Evolutionary conservation across 208 protist genomes (phyloP), one percentile per base, ranked within the genome.

Genomic region (Leishmania amazonensis): DNA sequence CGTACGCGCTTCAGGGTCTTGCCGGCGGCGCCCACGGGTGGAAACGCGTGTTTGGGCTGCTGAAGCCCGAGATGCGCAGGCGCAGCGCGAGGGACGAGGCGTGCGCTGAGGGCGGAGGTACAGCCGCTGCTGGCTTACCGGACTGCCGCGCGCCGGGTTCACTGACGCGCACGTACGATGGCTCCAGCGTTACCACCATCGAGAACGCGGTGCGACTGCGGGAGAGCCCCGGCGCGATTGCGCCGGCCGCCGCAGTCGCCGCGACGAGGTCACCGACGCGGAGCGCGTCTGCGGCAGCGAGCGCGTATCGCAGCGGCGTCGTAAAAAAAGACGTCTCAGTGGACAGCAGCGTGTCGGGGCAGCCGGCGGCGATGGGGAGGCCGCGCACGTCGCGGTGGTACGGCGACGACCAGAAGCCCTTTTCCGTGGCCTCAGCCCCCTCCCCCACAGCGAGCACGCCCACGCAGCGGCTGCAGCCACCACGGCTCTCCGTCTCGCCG

Each of bases 11-110:
- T 31, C 73, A 71, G 6, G 87, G 87, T 57, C 57, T 90, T 31
- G 84, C 87, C 13, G 76, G 64, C 38, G 87, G 87, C 17, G 84
- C 87, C 7, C 87, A 90, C 80, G 87, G 87, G 38, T 90, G 87
- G 87, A 81, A 51, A 70, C 87, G 87, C 45, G 85, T 87, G 24
- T 88, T 83, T 75, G 87, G 87, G 38, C 81, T 90, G 9, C 77
- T 89, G 42, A 64, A 79, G 38, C n/a, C 75, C 35, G 40, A 79
- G 57, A 24, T 58, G 58, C 58, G 40, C 60, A 17, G 7, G 75
- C 13, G 75, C 19, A 28, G 24, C 75, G 40, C 19, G 42, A 5
- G 17, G 19, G 45, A 40, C 31, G 38, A 15, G 19, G 17, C 45
- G 5, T 35, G 24, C 35, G 9, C 17, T 65, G 42, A 24, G 1